Base-by-base conservation (phyloP, 805 yeast species). In the Candida peoriensis region DNA sequence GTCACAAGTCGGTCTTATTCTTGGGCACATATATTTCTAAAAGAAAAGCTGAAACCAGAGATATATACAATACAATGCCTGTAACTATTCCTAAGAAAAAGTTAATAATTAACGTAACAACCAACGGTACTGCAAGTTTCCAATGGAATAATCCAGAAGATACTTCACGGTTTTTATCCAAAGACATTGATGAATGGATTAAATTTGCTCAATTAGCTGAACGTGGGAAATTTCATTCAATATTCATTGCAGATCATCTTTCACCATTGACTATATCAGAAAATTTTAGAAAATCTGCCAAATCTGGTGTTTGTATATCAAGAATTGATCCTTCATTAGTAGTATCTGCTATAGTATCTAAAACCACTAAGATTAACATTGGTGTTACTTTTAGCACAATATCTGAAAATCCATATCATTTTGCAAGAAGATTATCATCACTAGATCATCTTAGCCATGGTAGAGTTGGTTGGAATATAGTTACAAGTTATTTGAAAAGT, bases 391-490 rank as follows among this genome's bases (percentile, higher is more conserved):
- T 62, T 32, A 56, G 66, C 12, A 66, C 72, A 4, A 57, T 67
- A 20, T 60, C 65, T 34, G 72, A 67, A 32, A 59, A 58, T 17
- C 72, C 72, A 0, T 61, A 55, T 28, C 63, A 58, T 36, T 55
- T 66, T 34, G 64, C 67, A 8, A 33, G 47, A 20, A 24, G 43
- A 8, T 21, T 43, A 5, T 35, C 40, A 23, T 35, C 72, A 0
- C 48, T 67, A 32, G 72, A 67, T 38, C 68, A 65, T 36, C 54
- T 66, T 28, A 56, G 66, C 4, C 50, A 52, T n/a, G 72, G 72
- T 6, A 54, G 72, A 38, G 47, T 67, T 32, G 72, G 71, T 13
- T 67, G 72, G 72, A 67, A 67, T 42, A 58, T 67, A 14, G 71
- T 67, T 20, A 59, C 68, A 8, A 61, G 68, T 2, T 65, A 66